Percentiles rank a stretch among this genome's conserved stretches.
Evolutionary conservation across 768 basidiomycete species (phyloP).

Genomic region (Leccinum rimulosum): DNA sequence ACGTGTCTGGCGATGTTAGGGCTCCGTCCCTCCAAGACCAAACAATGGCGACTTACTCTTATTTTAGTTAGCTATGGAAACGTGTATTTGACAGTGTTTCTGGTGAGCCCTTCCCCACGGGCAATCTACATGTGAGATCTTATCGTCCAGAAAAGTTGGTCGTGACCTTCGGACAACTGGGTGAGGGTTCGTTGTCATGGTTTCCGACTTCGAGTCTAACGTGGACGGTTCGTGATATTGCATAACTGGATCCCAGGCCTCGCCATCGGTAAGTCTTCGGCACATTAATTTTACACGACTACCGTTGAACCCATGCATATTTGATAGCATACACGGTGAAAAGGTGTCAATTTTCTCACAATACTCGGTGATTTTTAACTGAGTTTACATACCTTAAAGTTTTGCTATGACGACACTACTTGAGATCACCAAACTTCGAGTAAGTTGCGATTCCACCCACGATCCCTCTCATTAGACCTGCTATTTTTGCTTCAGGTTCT

Average conservation of each 20-base stretch:
- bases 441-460: slow-evolving; percentile 22
- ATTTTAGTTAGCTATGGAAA: slow-evolving; percentile 54
- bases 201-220: neutral
- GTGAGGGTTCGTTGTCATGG: slow-evolving; percentile 28
- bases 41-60: neutral
- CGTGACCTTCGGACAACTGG: slow-evolving; percentile 49
- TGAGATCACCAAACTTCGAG: slow-evolving; percentile 45
- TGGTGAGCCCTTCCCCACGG: slow-evolving; percentile 37
- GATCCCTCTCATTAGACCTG: neutral
- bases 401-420: slow-evolving; percentile 42
- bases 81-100: slow-evolving; percentile 39
- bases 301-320: neutral
- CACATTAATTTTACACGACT: neutral
- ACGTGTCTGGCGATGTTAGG: slow-evolving; percentile 61
- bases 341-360: slow-evolving; percentile 33
- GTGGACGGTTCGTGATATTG: slow-evolving; percentile 2
- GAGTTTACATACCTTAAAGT: slow-evolving; percentile 21
- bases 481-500: slow-evolving; percentile 34
- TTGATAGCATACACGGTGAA: slow-evolving; percentile 42
- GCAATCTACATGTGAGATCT: neutral
- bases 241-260: slow-evolving; percentile 26
- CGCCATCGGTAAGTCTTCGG: slow-evolving; percentile 36
- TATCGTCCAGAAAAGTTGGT: slow-evolving; percentile 35
- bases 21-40: slow-evolving; percentile 9
- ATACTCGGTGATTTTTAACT: neutral